Evolutionary conservation across 495 filamentous ascomycete species (phyloP), one percentile per base, ranked within the genome.

Genomic region (Bathelium albidoporum): DNA sequence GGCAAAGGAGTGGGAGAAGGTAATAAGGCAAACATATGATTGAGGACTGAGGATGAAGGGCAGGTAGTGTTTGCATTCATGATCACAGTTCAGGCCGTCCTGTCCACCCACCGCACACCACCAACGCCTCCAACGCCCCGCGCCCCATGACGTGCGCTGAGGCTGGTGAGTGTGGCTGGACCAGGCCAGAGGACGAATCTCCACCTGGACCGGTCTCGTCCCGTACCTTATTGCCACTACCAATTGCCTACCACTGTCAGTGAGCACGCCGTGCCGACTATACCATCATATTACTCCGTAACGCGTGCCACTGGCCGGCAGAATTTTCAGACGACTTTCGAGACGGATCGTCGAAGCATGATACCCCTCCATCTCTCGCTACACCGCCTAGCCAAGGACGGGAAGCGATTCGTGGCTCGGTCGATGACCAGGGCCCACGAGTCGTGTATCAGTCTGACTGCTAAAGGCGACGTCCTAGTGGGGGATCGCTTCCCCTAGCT

Each of bases 71-170:
- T 49, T 49, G 11, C 20, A 18, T 20, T 49, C 43, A 49, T 49
- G 43, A 29, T 29, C 49, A 55, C 49, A 55, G 5, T 55, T 24
- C 4, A 55, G n/a, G 20, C n/a, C 29, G n/a, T 29, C 7, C 2
- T 55, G 49, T 55, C 16, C 49, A n/a, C 26, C 49, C 2, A 1
- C 49, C 10, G 20, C 10, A 26, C 49, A 55, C 22, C 49, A 10
- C 49, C 9, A 55, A 20, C 24, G 9, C 5, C 20, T 39, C 5
- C 34, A 39, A 39, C 49, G n/a, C n/a, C n/a, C n/a, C n/a, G n/a
- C n/a, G n/a, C n/a, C n/a, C 49, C 49, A 55, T 55, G 49, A 55
- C 49, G 49, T 55, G n/a, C 16, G 20, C 16, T 55, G 49, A 55
- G 49, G 49, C 49, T 55, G 49, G 24, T 55, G 49, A 26, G 10